A percentile compares a stretch with the other conserved stretches of the same genome.
These are phyloP conservation scores for Tulasnella sp. DNA, from an alignment of 768 basidiomycete genomes.

Conservation along the genomic window DNA sequence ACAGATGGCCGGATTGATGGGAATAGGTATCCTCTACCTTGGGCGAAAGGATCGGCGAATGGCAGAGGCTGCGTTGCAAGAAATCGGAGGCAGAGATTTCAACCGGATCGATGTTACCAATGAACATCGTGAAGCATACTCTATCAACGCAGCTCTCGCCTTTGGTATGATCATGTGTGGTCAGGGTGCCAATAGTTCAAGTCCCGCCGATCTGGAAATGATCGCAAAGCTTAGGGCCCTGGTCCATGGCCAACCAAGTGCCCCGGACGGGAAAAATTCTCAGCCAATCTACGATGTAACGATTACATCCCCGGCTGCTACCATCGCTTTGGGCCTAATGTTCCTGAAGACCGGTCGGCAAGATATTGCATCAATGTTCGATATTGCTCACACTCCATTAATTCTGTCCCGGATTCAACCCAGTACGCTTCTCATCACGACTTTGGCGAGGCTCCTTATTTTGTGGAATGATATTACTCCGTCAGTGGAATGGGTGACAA, in stretches of 20 bases:
- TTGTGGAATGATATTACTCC: slow-evolving; percentile 74
- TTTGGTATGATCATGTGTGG: slow-evolving; percentile 98
- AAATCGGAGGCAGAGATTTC: slow-evolving; percentile 46
- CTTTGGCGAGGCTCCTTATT: slow-evolving; percentile 63
- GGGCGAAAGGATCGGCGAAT: slow-evolving; percentile 79
- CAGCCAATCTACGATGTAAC: slow-evolving; percentile 63
- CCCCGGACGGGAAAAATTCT: slow-evolving; percentile 25
- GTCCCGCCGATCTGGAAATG: slow-evolving; percentile 62
- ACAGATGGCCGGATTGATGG: slow-evolving; percentile 76
- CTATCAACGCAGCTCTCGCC: slow-evolving; percentile 72
- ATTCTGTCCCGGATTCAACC: slow-evolving; percentile 79
- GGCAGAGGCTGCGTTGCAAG: slow-evolving; percentile 81
- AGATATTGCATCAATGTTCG: slow-evolving; percentile 77
- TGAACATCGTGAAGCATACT: slow-evolving; percentile 86
- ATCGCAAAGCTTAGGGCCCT: slow-evolving; percentile 57
- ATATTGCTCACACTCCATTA: slow-evolving; percentile 67
- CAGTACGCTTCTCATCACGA: slow-evolving; percentile 71
- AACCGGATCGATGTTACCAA: slow-evolving; percentile 57
- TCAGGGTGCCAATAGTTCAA: slow-evolving; percentile 46
- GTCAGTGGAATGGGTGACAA: slow-evolving; percentile 55
- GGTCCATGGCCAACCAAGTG: slow-evolving; percentile 53
- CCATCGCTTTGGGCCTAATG: slow-evolving; percentile 84
- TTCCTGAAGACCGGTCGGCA: slow-evolving; percentile 72
- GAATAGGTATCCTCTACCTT: slow-evolving; percentile 80
- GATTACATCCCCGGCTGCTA: slow-evolving; percentile 82